These are phyloP conservation scores for Fusarium lyarnte DNA, from an alignment of 2,329 filamentous ascomycete genomes.

Conservation along the genomic window DNA sequence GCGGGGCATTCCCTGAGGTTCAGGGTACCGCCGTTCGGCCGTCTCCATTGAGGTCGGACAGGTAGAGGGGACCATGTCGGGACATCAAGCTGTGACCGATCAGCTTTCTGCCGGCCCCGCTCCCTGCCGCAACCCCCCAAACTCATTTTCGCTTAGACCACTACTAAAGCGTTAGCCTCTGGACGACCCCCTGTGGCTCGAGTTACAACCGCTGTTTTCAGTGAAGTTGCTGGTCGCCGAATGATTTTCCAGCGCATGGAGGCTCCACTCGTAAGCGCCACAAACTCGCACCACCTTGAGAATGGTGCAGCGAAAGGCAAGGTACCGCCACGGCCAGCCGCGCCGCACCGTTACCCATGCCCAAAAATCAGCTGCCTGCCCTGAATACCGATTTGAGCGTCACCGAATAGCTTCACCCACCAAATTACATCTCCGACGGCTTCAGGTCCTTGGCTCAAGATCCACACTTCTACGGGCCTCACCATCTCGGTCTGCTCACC, in stretches of 20 bases:
- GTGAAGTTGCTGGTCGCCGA: constrained; percentile 14
- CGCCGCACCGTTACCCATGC: constrained; percentile 12
- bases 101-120: constrained; percentile 27
- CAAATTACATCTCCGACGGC: constrained; percentile 17
- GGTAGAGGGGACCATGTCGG: constrained; percentile 22
- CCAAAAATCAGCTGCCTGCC: constrained; percentile 29
- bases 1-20: constrained; percentile 19
- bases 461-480: constrained; percentile 38
- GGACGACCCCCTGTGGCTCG: constrained; percentile 14
- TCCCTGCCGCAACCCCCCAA: constrained; percentile 15
- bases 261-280: constrained; percentile 31
- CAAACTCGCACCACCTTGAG: constrained; percentile 26
- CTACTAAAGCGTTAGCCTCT: neutral
- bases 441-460: constrained; percentile 8
- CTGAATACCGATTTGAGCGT: constrained; percentile 10
- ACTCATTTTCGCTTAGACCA: constrained; percentile 18
- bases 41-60: neutral
- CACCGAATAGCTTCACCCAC: constrained; percentile 38
- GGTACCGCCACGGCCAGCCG: constrained; percentile 1
- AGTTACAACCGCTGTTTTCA: constrained; percentile 27
- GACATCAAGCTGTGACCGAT: constrained; percentile 20
- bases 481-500: constrained; percentile 37
- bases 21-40: constrained; percentile 1
- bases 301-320: constrained; percentile 3
- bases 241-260: neutral